Conservation (phyloP, 805 yeast species). For the Wickerhamiella allomyrinae region DNA sequence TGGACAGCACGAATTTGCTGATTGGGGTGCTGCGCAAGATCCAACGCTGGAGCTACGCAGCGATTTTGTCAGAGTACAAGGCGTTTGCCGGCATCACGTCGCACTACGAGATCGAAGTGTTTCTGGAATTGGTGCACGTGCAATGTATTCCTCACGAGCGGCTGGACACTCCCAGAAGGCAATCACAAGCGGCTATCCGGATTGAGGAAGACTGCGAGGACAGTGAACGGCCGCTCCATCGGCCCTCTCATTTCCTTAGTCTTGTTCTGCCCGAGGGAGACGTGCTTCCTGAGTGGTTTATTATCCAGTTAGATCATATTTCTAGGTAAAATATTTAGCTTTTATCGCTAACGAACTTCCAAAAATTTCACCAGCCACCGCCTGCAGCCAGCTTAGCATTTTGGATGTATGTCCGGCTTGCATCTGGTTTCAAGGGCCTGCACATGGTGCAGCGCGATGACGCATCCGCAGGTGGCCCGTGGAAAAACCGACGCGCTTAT, state of each 20-base stretch:
- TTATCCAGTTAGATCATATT: background rate
- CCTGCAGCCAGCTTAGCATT: too few species aligned
- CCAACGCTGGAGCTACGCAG: conserved; percentile 79
- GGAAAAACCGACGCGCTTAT: too few species aligned
- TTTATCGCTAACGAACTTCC: too few species aligned
- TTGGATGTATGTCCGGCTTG: too few species aligned
- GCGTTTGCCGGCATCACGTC: conserved; percentile 57
- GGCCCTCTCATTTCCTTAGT: background rate
- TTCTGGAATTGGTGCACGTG: conserved; percentile 56
- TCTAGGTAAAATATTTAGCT: too few species aligned
- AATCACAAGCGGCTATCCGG: background rate
- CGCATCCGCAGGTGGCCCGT: too few species aligned
- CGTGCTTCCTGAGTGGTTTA: background rate
- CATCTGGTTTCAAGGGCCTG: too few species aligned
- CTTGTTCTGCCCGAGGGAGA: background rate
- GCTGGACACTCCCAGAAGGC: background rate
- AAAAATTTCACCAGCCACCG: too few species aligned
- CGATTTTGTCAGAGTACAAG: conserved; percentile 74
- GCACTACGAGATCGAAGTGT: conserved; percentile 69
- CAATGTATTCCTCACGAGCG: conserved; percentile 19
- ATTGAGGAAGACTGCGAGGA: background rate
- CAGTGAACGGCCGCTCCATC: background rate
- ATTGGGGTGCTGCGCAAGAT: conserved; percentile 70
- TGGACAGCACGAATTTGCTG: conserved; percentile 68
- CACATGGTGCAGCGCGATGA: too few species aligned